Base-by-base conservation (phyloP, 768 basidiomycete genomes). In the Lanmaoa pseudosensibilis region DNA sequence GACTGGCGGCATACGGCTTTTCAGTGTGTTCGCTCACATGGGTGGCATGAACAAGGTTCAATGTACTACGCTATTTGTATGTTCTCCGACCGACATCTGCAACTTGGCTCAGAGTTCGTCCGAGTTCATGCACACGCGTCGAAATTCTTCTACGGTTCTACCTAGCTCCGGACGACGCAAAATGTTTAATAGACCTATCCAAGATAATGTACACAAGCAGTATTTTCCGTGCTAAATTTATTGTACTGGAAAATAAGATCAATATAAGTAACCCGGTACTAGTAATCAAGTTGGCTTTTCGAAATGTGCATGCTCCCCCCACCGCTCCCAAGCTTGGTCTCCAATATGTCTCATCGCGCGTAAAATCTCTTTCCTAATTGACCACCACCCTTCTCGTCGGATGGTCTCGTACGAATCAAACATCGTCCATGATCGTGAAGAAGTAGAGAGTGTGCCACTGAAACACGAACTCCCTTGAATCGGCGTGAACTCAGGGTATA, bases 401-500 rank as follows among this genome's bases (percentile, higher is more conserved):
- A 83, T 57, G 39, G 73, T 74, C 45, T 76, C 71, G 18, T 73
- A 68, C 13, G 75, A 67, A 54, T 77, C 74, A 51, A 59, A 51
- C 38, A 72, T 54, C 21, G 78, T 73, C 73, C 78, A 76, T 33
- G 75, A 65, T 57, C 57, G 67, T 74, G 73, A 66, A 66, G 72
- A 66, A 66, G 69, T 59, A 64, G 67, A 64, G 73, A 69, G 63
- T 66, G 73, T 57, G 66, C 75, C 62, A 7, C 58, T 53, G 45
- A 67, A 65, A 54, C 53, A 63, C 51, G 70, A 60, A 47, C 39
- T 57, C 27, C 55, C 63, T 69, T 67, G 73, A 77, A 80, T 47
- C 43, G 85, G 71, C 67, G 88, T 80, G 51, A 90, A 78, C 64
- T 90, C 85, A 16, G 87, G 85, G 67, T 88, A 82, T 72, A 88